Evolutionary conservation across 140 eudicot genomes (phyloP), one percentile per base, ranked within the genome.

Genomic region (Oenanthe javanica): DNA sequence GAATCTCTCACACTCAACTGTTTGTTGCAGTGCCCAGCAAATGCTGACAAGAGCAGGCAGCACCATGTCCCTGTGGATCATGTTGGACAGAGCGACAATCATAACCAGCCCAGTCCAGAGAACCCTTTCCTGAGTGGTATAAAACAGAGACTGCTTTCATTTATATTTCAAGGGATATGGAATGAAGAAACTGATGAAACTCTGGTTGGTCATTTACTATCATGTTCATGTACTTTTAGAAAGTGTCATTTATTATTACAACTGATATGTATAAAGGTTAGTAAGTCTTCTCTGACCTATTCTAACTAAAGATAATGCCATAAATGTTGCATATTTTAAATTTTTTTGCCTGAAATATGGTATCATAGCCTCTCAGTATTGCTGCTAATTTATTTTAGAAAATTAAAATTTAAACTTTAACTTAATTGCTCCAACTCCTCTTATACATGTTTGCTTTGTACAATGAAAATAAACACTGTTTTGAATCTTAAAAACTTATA

Each of bases 121-220:
- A 90, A 82, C 78, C 77, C 86, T 64, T 89, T 90, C 82, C 63
- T 96, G 81, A 89, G 93, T 84, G 98, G 99, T 78, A 85, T 96
- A 77, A 96, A 96, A 79, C 99, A 96, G 84, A 87, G 99, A 16
- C 79, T 96, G 86, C 98, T 96, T 83, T 93, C 99, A 51, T 96
- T 93, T 77, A 91, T 96, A 81, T 96, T 93, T 50, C 88, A 87
- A 72, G 96, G 92, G 69, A 89, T 93, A 79, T 95, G 89, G 88
- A 96, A 89, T 80, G 98, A 91, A 86, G 99, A 96, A 86, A 82
- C 84, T 72, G 98, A 96, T 82, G 91, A 89, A 82, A 79, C 90
- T 74, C 81, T 87, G 96, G 99, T 96, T 79, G 79, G 94, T 86
- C 40, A 71, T 21, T 54, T 6, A 69, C 81, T 42, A 72, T 84